Evolutionary conservation across 352 stramenopile species (phyloP).

Genomic region (Pythium coloratum): DNA sequence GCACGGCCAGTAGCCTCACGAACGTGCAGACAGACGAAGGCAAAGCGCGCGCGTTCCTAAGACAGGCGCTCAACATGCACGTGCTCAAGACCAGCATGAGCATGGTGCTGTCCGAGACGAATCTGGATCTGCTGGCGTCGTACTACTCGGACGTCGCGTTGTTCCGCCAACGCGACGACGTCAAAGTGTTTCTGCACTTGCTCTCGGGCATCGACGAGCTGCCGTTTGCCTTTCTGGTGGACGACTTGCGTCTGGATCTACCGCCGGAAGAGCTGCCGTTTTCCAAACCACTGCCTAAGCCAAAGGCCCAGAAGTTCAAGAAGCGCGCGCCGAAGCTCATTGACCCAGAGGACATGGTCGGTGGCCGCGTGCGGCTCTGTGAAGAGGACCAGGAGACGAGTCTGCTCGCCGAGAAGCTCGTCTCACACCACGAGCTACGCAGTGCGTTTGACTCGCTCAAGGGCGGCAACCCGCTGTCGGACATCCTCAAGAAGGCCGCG

Average conservation of each 20-base stretch:
- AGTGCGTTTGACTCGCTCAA: constrained; percentile 71
- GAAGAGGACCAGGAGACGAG: constrained; percentile 60
- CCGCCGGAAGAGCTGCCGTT: constrained; percentile 74
- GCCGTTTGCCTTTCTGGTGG: constrained; percentile 79
- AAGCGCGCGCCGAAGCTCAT: constrained; percentile 70
- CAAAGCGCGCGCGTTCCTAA: constrained; percentile 73
- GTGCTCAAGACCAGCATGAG: constrained; percentile 67
- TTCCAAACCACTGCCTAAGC: constrained; percentile 53
- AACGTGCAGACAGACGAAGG: constrained; percentile 76
- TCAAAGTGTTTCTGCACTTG: constrained; percentile 73
- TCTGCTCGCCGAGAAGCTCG: constrained; percentile 72
- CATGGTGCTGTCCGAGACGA: constrained; percentile 70
- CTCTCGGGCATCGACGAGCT: constrained; percentile 64
- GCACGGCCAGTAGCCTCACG: constrained; percentile 52
- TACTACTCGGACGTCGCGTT: constrained; percentile 83
- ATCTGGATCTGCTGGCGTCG: constrained; percentile 71
- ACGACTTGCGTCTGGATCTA: constrained; percentile 68
- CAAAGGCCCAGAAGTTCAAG: constrained; percentile 46
- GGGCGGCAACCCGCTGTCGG: constrained; percentile 73
- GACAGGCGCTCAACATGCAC: constrained; percentile 84
- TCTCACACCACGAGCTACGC: constrained; percentile 73
- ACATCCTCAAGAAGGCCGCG: constrained; percentile 59
- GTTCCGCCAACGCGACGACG: constrained; percentile 77
- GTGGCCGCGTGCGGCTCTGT: constrained; percentile 68
- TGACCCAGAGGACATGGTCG: constrained; percentile 82